Percentiles rank a stretch among this genome's conserved stretches.
Evolutionary conservation across 2,329 filamentous ascomycete genomes (phyloP).

Genomic region (Neoarthrinium moseri): DNA sequence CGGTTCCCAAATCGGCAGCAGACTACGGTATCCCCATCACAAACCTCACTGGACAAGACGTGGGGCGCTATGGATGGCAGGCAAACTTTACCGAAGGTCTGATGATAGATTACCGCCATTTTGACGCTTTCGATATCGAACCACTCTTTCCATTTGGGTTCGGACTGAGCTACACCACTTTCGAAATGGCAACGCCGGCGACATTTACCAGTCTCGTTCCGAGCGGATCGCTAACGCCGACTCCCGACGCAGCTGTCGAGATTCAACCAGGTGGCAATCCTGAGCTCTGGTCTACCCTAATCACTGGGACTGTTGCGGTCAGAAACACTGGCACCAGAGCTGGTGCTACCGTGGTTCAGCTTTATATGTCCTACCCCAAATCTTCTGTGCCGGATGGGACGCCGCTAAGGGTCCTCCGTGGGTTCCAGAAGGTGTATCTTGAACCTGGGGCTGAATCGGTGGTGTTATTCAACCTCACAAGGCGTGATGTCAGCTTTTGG

Average conservation of each 20-base stretch:
- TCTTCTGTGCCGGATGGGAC: neutral
- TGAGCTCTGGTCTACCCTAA: slow-evolving; percentile 51
- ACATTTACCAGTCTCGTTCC: neutral
- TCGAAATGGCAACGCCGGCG: slow-evolving; percentile 37
- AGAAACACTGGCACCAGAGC: slow-evolving; percentile 49
- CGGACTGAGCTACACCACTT: slow-evolving; percentile 48
- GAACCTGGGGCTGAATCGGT: slow-evolving; percentile 35
- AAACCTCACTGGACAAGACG: slow-evolving; percentile 43
- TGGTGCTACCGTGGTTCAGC: slow-evolving; percentile 51
- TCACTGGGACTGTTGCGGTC: slow-evolving; percentile 43
- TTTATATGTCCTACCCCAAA: slow-evolving; percentile 38
- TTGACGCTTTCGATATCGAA: slow-evolving; percentile 25
- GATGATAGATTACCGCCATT: slow-evolving; percentile 32
- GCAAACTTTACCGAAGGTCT: slow-evolving; percentile 27
- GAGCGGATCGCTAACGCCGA: neutral
- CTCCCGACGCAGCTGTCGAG: slow-evolving; percentile 22
- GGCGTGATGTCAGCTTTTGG: slow-evolving; percentile 50
- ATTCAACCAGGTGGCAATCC: slow-evolving; percentile 48
- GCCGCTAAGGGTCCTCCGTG: slow-evolving; percentile 16
- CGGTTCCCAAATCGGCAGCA: neutral
- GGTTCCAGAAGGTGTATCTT: slow-evolving; percentile 50
- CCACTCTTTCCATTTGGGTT: slow-evolving; percentile 32
- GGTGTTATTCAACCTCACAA: slow-evolving; percentile 43
- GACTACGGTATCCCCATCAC: neutral
- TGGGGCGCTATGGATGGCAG: slow-evolving; percentile 37